Conservation (phyloP, 306 rosid genomes). For the Trichosanthes truncata region DNA sequence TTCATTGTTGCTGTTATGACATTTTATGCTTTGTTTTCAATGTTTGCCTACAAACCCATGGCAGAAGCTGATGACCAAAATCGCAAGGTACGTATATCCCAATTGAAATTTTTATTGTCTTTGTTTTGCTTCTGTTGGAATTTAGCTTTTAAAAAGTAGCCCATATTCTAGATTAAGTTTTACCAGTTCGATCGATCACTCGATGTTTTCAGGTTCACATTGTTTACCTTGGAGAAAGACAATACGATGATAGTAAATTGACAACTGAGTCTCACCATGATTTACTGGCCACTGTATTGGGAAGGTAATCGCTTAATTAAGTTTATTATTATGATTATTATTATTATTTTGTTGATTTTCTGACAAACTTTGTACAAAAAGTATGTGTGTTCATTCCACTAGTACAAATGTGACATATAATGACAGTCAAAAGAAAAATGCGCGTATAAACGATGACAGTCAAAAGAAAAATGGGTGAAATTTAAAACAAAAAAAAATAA, state of each 20-base stretch:
- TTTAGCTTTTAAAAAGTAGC: not conserved
- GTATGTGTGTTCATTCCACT: not conserved
- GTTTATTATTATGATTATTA: too few relatives aligned
- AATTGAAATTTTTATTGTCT: too few relatives aligned
- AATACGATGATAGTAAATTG: conserved; percentile 27
- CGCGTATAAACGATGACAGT: too few relatives aligned
- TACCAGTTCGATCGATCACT: not conserved
- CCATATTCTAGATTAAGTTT: not conserved
- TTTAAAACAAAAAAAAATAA: too few relatives aligned
- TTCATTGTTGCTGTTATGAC: not conserved
- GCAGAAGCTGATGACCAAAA: not conserved
- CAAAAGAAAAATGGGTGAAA: too few relatives aligned
- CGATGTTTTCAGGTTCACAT: conserved; percentile 51
- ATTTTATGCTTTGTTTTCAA: not conserved
- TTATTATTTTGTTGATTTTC: too few relatives aligned
- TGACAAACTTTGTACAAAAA: not conserved
- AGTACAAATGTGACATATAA: too few relatives aligned
- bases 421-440: too few relatives aligned
- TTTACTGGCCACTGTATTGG: conserved; percentile 44
- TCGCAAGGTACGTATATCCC: not conserved
- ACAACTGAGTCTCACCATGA: conserved; percentile 43
- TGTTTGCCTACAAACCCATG: not conserved
- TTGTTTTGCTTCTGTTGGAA: not conserved
- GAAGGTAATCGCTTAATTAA: conserved; percentile 33
- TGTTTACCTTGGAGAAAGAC: conserved; percentile 61